A percentile compares a stretch with the other conserved stretches of the same genome.
These are phyloP conservation scores for Mycena albidolilacea DNA, from an alignment of 768 basidiomycete species.

Conservation along the genomic window DNA sequence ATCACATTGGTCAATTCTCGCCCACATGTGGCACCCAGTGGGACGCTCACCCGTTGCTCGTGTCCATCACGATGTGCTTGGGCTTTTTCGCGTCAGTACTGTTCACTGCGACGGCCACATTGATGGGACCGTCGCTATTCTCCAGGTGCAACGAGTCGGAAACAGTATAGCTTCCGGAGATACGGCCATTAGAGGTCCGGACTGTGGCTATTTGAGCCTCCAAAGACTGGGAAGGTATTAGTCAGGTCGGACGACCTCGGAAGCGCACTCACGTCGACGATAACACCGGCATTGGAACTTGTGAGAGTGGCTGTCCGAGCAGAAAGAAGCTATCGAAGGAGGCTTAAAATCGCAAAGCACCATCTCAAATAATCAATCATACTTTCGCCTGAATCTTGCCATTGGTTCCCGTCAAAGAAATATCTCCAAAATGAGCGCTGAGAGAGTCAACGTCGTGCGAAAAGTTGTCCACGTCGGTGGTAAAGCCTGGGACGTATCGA, in stretches of 20 bases:
- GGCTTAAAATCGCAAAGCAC: not conserved
- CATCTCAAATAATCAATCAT: constrained; percentile 15
- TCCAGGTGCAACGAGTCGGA: constrained; percentile 52
- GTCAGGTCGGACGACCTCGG: not conserved
- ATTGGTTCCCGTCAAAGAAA: constrained; percentile 55
- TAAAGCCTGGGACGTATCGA: constrained; percentile 57
- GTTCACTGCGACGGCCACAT: constrained; percentile 53
- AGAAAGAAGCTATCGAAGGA: constrained; percentile 39
- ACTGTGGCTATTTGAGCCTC: constrained; percentile 45
- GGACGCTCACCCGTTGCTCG: constrained; percentile 59
- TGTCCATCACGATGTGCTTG: constrained; percentile 51
- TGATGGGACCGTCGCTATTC: constrained; percentile 60
- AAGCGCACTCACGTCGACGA: constrained; percentile 21
- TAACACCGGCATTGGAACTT: constrained; percentile 43
- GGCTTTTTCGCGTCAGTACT: constrained; percentile 44
- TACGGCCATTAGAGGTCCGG: constrained; percentile 53
- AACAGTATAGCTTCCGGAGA: constrained; percentile 60
- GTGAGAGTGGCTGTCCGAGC: constrained; percentile 39
- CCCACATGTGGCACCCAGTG: not conserved
- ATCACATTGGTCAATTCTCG: not conserved
- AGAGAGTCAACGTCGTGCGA: constrained; percentile 55
- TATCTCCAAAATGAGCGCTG: constrained; percentile 53
- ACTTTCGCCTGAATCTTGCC: constrained; percentile 56
- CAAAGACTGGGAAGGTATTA: constrained; percentile 47
- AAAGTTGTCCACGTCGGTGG: constrained; percentile 59